phyloP scores from a whole-genome alignment of 2,329 filamentous ascomycete genomes.

The Epichloe brachyelytri region DNA sequence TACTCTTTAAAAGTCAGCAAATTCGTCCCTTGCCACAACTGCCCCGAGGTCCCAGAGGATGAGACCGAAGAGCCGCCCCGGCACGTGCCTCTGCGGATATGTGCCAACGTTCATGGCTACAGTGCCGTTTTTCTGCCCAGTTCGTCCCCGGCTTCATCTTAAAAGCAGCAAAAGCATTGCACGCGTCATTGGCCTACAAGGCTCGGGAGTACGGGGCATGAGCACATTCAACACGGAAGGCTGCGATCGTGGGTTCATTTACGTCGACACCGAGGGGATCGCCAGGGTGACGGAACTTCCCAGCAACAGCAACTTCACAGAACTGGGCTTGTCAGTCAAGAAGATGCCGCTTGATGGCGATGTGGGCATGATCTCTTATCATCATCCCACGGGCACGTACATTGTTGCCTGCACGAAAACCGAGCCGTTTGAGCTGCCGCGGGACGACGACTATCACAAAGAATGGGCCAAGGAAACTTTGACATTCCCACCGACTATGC shows the following conservation, averaged over 20 bases:
- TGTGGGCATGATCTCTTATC: conserved; percentile 62
- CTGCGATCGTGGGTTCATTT: conserved; percentile 74
- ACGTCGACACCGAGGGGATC: conserved; percentile 59
- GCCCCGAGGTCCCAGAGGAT: conserved; percentile 36
- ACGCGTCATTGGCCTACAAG: conserved; percentile 59
- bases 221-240: conserved; percentile 64
- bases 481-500: conserved; percentile 50
- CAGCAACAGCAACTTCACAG: conserved; percentile 50
- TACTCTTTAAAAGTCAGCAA: conserved; percentile 70
- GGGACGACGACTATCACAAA: conserved; percentile 71
- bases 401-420: conserved; percentile 56
- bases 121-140: conserved; percentile 75
- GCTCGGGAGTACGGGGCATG: conserved; percentile 55
- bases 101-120: conserved; percentile 61
- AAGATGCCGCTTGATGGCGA: conserved; percentile 61
- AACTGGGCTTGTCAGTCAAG: conserved; percentile 62
- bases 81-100: conserved; percentile 41
- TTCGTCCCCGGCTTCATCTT: conserved; percentile 65
- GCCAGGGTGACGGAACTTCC: conserved; percentile 65
- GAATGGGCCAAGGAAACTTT: conserved; percentile 68
- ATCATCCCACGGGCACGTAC: conserved; percentile 61
- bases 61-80: conserved; percentile 33
- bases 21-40: conserved; percentile 51
- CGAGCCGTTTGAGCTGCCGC: conserved; percentile 69
- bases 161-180: conserved; percentile 66